A percentile compares a stretch with the other conserved stretches of the same genome.
phyloP scores from a whole-genome alignment of 257 asterid genomes.

The Verbena officinalis region DNA sequence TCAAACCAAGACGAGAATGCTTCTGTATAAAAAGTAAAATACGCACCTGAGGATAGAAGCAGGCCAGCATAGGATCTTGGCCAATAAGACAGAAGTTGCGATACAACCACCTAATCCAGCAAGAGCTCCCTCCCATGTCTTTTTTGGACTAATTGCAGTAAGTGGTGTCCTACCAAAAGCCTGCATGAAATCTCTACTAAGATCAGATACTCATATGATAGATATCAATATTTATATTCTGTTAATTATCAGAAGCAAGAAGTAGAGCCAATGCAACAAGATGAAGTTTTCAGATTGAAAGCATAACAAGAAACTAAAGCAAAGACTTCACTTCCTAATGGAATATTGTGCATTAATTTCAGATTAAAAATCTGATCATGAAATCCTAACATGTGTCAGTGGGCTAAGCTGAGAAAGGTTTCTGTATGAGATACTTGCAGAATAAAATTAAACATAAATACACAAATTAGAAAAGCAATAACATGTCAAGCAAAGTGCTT shows the following conservation, averaged over 20 bases:
- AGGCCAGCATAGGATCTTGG: slow-evolving; percentile 81
- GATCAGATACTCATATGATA: slow-evolving; percentile 20
- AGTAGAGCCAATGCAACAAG: not conserved
- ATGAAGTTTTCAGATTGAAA: slow-evolving; percentile 17
- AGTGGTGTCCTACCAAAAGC: slow-evolving; percentile 96
- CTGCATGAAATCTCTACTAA: slow-evolving; percentile 49
- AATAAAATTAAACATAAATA: not conserved
- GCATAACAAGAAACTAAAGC: not conserved
- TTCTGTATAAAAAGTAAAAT: not conserved
- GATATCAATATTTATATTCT: slow-evolving; percentile 1
- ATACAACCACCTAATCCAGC: slow-evolving; percentile 90
- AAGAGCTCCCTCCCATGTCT: slow-evolving; percentile 98
- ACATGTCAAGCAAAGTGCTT: not conserved
- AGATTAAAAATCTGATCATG: not conserved
- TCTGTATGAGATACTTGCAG: not conserved
- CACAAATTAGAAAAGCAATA: not conserved
- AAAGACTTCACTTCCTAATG: not conserved
- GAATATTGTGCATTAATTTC: slow-evolving; percentile 7
- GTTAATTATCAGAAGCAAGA: slow-evolving; percentile 7
- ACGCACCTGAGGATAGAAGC: slow-evolving; percentile 64
- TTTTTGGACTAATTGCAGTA: slow-evolving; percentile 86
- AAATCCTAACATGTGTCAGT: not conserved
- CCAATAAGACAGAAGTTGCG: slow-evolving; percentile 68
- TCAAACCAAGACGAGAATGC: slow-evolving; percentile 6
- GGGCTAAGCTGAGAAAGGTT: not conserved